Conservation (phyloP, 441 rosid species). For the Populus hybrid region DNA sequence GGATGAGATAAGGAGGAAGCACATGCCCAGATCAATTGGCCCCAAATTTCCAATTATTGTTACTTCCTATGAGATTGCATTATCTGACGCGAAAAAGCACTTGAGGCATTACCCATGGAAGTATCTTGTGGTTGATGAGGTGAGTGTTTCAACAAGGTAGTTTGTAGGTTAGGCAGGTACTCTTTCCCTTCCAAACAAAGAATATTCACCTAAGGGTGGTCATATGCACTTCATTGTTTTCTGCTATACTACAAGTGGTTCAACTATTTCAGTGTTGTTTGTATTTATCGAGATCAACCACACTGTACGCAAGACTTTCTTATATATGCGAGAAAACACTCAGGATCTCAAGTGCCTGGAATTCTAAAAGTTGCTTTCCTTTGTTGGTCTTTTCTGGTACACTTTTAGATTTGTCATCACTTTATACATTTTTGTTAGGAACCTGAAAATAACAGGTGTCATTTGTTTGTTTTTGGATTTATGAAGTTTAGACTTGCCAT, state of each 20-base stretch:
- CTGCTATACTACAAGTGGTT: neutral
- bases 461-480: neutral
- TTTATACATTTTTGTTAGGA: neutral
- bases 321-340: neutral
- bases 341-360: neutral
- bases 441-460: neutral
- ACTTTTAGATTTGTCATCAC: neutral
- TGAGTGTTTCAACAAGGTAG: conserved; percentile 23
- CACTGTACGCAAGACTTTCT: neutral
- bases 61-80: conserved; percentile 95
- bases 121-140: conserved; percentile 97
- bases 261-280: neutral
- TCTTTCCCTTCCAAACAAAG: neutral
- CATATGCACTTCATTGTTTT: neutral
- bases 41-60: conserved; percentile 77
- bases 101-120: conserved; percentile 83
- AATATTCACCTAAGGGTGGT: neutral
- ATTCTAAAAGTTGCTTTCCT: neutral
- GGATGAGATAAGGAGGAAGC: conserved; percentile 63
- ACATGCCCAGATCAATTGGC: conserved; percentile 74
- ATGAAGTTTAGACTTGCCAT: neutral
- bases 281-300: neutral
- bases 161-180: neutral
- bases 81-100: conserved; percentile 62
- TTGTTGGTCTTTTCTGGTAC: neutral